phyloP scores from a whole-genome alignment of 495 filamentous ascomycete genomes.

The Podospora conica region DNA sequence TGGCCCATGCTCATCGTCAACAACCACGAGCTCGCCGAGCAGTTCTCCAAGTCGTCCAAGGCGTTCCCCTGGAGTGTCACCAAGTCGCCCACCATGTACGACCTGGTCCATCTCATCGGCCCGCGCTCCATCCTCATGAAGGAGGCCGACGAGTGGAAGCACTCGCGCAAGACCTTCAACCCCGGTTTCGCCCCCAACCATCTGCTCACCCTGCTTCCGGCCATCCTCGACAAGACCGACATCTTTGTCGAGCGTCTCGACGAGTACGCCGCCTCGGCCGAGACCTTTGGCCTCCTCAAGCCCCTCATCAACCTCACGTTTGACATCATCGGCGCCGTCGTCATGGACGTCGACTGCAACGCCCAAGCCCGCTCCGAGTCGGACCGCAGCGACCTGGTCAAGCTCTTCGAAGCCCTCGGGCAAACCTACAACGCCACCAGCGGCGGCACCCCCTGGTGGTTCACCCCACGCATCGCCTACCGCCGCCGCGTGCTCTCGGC shows the following conservation, averaged over 20 bases:
- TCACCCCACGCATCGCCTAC: slow-evolving; percentile 12
- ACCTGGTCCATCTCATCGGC: slow-evolving; percentile 32
- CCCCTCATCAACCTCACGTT: slow-evolving; percentile 32
- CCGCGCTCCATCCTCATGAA: slow-evolving; percentile 29
- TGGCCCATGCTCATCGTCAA: slow-evolving; percentile 32
- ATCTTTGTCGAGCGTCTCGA: slow-evolving; percentile 29
- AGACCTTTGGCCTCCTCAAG: slow-evolving; percentile 24
- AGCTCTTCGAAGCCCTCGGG: slow-evolving; percentile 23
- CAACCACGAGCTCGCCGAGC: slow-evolving; percentile 41
- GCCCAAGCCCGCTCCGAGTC: slow-evolving; percentile 24
- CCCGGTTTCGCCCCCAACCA: slow-evolving; percentile 40
- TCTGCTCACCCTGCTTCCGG: slow-evolving; percentile 34
- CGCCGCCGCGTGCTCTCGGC: slow-evolving; percentile 13
- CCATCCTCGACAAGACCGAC: slow-evolving; percentile 34
- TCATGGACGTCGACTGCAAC: slow-evolving; percentile 30
- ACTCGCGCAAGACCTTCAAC: slow-evolving; percentile 35
- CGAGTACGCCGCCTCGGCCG: slow-evolving; percentile 17
- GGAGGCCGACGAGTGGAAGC: slow-evolving; percentile 36
- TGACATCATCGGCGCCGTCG: slow-evolving; percentile 36
- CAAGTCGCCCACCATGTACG: slow-evolving; percentile 35
- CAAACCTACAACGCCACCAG: slow-evolving; percentile 15
- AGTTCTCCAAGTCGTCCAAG: slow-evolving; percentile 34
- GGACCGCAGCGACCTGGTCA: slow-evolving; percentile 23
- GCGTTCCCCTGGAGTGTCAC: slow-evolving; percentile 35
- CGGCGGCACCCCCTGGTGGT: slow-evolving; percentile 18